Evolutionary conservation across 1,284 basidiomycete species (phyloP).

Genomic region (Mycena sp.): DNA sequence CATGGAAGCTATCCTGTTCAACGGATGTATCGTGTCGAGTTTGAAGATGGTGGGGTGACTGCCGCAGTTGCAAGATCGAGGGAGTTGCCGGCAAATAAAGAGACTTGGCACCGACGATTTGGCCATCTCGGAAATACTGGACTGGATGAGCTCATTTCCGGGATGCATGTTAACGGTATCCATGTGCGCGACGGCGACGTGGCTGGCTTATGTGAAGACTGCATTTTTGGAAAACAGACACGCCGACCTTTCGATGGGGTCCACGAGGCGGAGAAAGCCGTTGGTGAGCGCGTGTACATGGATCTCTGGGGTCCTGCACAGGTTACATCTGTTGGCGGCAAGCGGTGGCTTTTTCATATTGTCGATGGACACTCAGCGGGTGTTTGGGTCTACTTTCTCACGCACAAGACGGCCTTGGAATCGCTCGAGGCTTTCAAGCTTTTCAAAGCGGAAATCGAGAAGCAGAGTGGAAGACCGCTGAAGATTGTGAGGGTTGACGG

Average conservation of each 20-base stretch:
- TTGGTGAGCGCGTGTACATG: conserved; percentile 18
- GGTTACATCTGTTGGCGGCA: neutral
- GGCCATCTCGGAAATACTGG: conserved; percentile 11
- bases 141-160: conserved; percentile 3
- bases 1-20: neutral
- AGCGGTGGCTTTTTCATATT: neutral
- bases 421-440: conserved; percentile 16
- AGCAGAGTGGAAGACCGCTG: conserved; percentile 5
- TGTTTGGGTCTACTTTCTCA: neutral
- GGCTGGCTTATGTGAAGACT: conserved; percentile 18
- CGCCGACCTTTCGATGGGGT: conserved; percentile 21
- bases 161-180: conserved; percentile 8
- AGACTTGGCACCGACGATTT: conserved; percentile 20
- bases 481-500: conserved; percentile 13
- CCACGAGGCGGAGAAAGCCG: conserved; percentile 12
- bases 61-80: conserved; percentile 12
- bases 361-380: conserved; percentile 8
- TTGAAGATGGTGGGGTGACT: neutral
- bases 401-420: conserved; percentile 2
- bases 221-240: conserved; percentile 15
- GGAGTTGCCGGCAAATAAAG: neutral
- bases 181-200: neutral
- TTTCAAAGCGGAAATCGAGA: conserved; percentile 14
- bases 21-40: conserved; percentile 11
- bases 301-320: conserved; percentile 28